Evolutionary conservation across 1,284 basidiomycete genomes (phyloP).

Genomic region (Cryptococcus sp.): DNA sequence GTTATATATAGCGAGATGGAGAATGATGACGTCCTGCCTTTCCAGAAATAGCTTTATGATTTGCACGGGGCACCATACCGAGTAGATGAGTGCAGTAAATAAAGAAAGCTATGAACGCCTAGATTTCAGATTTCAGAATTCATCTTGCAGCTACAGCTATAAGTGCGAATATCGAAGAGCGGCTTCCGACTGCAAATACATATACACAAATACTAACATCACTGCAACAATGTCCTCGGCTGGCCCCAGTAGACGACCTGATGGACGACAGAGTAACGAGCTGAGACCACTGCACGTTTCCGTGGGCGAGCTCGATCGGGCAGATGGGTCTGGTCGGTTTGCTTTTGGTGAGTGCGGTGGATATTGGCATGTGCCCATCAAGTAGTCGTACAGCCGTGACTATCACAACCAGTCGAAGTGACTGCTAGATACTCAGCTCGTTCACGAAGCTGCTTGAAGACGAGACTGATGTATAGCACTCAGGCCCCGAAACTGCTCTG

Average conservation of each 20-base stretch:
- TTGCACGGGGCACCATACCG: not conserved
- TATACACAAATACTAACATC: not conserved
- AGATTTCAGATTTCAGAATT: constrained; percentile 1
- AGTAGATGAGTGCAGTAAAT: not conserved
- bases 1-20: not conserved
- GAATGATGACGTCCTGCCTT: not conserved
- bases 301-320: constrained; percentile 43
- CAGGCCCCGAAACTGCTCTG: constrained; percentile 52
- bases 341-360: constrained; percentile 43
- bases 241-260: constrained; percentile 21
- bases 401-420: too few species aligned
- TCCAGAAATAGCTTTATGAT: not conserved
- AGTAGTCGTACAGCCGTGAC: too few species aligned
- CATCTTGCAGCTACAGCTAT: not conserved
- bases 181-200: not conserved
- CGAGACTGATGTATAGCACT: not conserved
- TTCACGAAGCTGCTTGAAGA: too few species aligned
- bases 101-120: not conserved
- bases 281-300: constrained; percentile 29
- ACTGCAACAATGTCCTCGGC: constrained; percentile 6
- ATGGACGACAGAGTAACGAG: constrained; percentile 29
- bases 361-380: too few species aligned
- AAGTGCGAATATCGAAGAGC: not conserved
- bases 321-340: constrained; percentile 51
- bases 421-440: too few species aligned